phyloP scores from a whole-genome alignment of 225 moss, liverwort and hornwort genomes.

The Bryum argenteum region DNA sequence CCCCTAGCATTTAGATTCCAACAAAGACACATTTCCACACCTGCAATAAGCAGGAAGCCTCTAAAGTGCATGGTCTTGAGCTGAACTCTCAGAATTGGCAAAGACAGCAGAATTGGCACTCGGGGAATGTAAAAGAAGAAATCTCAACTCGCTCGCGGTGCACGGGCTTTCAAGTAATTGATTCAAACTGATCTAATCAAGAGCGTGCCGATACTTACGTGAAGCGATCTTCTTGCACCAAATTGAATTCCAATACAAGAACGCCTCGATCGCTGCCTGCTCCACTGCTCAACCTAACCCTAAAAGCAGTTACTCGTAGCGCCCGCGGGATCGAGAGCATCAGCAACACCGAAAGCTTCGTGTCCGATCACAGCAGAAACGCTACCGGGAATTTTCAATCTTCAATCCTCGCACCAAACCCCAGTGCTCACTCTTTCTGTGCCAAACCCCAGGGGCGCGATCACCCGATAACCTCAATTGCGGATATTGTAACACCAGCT shows the following conservation, averaged over 20 bases:
- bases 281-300: constrained; percentile 36
- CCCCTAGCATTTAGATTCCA: constrained; percentile 13
- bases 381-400: not conserved
- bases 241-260: not conserved
- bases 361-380: constrained; percentile 15
- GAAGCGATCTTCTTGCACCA: constrained; percentile 13
- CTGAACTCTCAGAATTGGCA: constrained; percentile 9
- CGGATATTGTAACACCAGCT: not conserved
- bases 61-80: constrained; percentile 22
- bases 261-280: constrained; percentile 4
- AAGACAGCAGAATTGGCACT: not conserved
- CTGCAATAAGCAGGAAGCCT: not conserved
- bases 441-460: constrained; percentile 18
- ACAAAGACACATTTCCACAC: constrained; percentile 3
- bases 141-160: not conserved
- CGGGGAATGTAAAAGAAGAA: too few relatives aligned
- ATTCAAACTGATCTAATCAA: constrained; percentile 26
- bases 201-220: constrained; percentile 18
- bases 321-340: constrained; percentile 1
- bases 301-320: constrained; percentile 40
- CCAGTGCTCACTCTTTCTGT: not conserved
- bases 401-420: constrained; percentile 18
- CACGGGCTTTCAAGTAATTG: not conserved
- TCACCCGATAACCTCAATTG: constrained; percentile 15
- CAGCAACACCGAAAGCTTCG: not conserved